phyloP scores from a whole-genome alignment of 805 yeast genomes.

The baker's yeast (Saccharomyces cerevisiae) region DNA sequence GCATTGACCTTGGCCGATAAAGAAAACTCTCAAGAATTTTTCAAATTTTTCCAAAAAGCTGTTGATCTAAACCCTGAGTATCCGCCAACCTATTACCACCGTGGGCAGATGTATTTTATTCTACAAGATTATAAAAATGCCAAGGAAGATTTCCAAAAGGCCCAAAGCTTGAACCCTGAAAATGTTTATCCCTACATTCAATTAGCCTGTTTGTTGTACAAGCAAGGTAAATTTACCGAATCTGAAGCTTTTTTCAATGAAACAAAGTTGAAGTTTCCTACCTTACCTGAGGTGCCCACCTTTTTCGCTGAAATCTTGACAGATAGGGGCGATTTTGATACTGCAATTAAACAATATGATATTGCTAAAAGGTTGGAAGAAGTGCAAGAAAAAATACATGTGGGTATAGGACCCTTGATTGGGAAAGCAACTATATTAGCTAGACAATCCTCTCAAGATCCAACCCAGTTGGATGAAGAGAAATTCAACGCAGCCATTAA shows the following conservation, averaged over 20 bases:
- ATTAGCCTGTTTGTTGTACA: conserved; percentile 84
- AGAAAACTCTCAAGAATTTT: conserved; percentile 59
- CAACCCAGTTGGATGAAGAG: conserved; percentile 29
- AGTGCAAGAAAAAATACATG: conserved; percentile 55
- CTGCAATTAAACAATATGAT: conserved; percentile 78
- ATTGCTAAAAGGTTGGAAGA: conserved; percentile 77
- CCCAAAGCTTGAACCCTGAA: conserved; percentile 64
- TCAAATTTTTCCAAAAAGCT: conserved; percentile 66
- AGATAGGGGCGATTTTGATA: conserved; percentile 63
- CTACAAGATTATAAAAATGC: conserved; percentile 70
- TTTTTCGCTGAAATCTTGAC: conserved; percentile 91
- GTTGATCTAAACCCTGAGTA: conserved; percentile 56
- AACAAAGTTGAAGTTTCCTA: conserved; percentile 69
- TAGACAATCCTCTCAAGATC: conserved; percentile 33
- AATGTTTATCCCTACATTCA: conserved; percentile 86
- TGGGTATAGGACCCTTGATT: conserved; percentile 83
- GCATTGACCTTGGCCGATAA: conserved; percentile 80
- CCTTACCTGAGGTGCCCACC: conserved; percentile 86
- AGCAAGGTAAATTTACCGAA: conserved; percentile 45
- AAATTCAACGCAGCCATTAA: conserved; percentile 50
- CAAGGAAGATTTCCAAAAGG: conserved; percentile 61
- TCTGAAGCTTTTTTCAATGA: conserved; percentile 61
- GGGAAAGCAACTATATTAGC: conserved; percentile 76
- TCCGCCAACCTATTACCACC: conserved; percentile 85
- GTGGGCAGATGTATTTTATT: conserved; percentile 84